phyloP scores from a whole-genome alignment of 2,329 filamentous ascomycete species.

The Teratosphaeria gauchensis region DNA sequence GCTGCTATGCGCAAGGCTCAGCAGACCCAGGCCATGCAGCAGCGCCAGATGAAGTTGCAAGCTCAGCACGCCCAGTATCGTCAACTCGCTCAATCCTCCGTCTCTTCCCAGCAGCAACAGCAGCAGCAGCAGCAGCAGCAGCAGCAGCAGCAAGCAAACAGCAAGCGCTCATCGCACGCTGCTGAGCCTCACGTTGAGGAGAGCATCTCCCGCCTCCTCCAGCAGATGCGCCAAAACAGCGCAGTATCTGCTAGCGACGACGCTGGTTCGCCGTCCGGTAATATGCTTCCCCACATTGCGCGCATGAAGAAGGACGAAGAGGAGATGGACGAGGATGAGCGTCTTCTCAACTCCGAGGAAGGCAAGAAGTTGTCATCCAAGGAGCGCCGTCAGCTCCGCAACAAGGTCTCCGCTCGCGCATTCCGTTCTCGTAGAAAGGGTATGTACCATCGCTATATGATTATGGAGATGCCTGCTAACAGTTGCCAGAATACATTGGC shows the following conservation, averaged over 20 bases:
- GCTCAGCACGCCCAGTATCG: conserved; percentile 29
- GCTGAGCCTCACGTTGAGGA: conserved; percentile 56
- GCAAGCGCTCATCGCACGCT: conserved; percentile 35
- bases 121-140: conserved; percentile 26
- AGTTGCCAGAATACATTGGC: conserved; percentile 76
- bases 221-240: conserved; percentile 77
- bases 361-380: conserved; percentile 99
- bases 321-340: conserved; percentile 97
- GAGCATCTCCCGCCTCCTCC: conserved; percentile 84
- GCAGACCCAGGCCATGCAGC: conserved; percentile 28
- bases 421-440: conserved; percentile 98
- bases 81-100: conserved; percentile 15
- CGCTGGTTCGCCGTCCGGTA: conserved; percentile 32
- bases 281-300: conserved; percentile 55
- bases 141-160: conserved; percentile 29
- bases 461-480: conserved; percentile 38
- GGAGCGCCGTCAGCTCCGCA: conserved; percentile 90
- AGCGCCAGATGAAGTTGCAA: conserved; percentile 42
- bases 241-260: conserved; percentile 38
- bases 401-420: conserved; percentile 95
- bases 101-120: conserved; percentile 17
- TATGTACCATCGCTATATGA: conserved; percentile 36
- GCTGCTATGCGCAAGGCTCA: conserved; percentile 46
- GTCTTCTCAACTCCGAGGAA: conserved; percentile 87
- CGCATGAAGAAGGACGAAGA: conserved; percentile 87